Evolutionary conservation across 305 asterid species (phyloP).

Genomic region (Fraxinus greggii): DNA sequence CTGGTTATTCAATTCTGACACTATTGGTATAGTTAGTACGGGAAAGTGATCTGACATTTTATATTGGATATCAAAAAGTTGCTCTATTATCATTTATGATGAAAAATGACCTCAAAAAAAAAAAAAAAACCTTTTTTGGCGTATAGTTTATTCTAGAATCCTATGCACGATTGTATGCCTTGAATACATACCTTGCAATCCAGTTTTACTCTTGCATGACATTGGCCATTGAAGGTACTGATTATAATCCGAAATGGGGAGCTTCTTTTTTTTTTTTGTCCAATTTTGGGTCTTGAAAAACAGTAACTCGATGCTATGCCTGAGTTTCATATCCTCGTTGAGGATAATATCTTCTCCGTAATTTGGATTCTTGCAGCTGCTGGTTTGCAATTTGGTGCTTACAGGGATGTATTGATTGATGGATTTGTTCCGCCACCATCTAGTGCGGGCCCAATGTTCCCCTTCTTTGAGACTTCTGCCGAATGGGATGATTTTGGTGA

Average conservation of each 20-base stretch:
- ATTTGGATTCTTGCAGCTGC: constrained; percentile 46
- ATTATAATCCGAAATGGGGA: constrained; percentile 6
- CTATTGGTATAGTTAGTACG: neutral
- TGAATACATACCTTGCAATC: neutral
- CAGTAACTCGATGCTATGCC: neutral
- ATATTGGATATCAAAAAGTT: neutral
- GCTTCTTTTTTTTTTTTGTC: neutral
- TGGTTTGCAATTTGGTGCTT: constrained; percentile 59
- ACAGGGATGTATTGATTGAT: constrained; percentile 80
- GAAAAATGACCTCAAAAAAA: neutral
- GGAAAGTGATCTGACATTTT: neutral
- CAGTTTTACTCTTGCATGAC: neutral
- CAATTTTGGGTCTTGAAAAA: neutral
- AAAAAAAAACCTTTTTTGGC: neutral
- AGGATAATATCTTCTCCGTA: constrained; percentile 7
- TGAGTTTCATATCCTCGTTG: constrained; percentile 10
- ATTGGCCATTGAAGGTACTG: neutral
- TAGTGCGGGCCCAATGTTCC: constrained; percentile 87
- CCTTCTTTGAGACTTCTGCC: constrained; percentile 57
- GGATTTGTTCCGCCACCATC: constrained; percentile 77
- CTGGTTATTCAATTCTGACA: neutral
- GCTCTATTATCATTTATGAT: neutral
- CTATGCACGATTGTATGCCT: neutral
- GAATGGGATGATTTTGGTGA: constrained; percentile 99
- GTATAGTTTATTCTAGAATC: neutral